Base-by-base conservation (phyloP, 2,329 filamentous ascomycete species). In the Xylaria sp. region DNA sequence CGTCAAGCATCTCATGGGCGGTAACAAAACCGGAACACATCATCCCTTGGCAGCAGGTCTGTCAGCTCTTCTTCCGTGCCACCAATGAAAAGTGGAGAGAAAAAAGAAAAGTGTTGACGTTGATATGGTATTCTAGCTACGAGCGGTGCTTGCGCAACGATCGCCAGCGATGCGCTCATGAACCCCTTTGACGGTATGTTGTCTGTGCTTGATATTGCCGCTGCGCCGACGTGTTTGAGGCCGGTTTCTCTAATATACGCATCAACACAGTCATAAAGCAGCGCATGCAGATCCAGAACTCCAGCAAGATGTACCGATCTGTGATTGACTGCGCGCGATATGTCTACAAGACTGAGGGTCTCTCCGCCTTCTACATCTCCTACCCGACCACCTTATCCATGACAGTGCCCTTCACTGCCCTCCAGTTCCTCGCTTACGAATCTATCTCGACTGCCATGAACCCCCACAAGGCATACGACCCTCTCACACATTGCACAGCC, bases 331-430 rank as follows among this genome's bases (percentile, higher is more conserved):
- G 94, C 79, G 93, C 93, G 59, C 85, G 83, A 72, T 88, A 91
- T 66, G 89, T 99, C 62, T 96, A 96, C 78, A 85, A 83, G 69
- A 88, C 85, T 55, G 94, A 99, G 76, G 94, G 94, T 57, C 75
- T 97, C 51, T 84, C 86, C 55, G 93, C 94, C 58, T 99, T 99
- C 78, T 99, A 99, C 79, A 88, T 99, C 69, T 99, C 94, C 23
- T 99, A 99, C 75, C 94, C 94, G 13, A 99, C 94, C 18, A 99
- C 94, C 2, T 81, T 99, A 34, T 96, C 91, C 71, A 99, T 99
- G 94, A 97, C 94, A 11, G 92, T 99, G 1, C 94, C 94, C 2
- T 99, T 97, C 75, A 97, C 93, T 10, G 93, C 94, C 7, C 85
- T 97, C 8, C 94, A 99, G 73, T 97, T 99, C 75, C 91, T 96